Evolutionary conservation across 768 basidiomycete species (phyloP).

Genomic region (Leccinum sublutescens): DNA sequence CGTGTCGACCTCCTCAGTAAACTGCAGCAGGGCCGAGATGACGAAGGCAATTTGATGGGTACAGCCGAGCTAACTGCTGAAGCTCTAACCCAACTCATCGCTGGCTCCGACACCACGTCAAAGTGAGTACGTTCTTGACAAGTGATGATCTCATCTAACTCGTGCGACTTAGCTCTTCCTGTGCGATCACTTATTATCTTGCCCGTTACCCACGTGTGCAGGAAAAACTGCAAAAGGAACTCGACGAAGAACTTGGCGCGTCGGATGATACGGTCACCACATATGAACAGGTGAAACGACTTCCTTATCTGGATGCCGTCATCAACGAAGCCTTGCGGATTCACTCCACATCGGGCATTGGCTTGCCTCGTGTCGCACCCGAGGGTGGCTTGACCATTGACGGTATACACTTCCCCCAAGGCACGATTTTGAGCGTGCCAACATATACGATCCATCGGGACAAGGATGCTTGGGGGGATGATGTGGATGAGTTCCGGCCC

Average conservation of each 20-base stretch:
- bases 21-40: slow-evolving; percentile 75
- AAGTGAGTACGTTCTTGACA: slow-evolving; percentile 51
- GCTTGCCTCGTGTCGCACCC: slow-evolving; percentile 78
- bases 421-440: slow-evolving; percentile 77
- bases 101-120: slow-evolving; percentile 90
- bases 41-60: slow-evolving; percentile 76
- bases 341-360: slow-evolving; percentile 81
- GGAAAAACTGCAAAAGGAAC: slow-evolving; percentile 71
- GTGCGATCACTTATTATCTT: slow-evolving; percentile 85
- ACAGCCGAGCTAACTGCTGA: slow-evolving; percentile 86
- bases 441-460: slow-evolving; percentile 84
- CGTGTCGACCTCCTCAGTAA: slow-evolving; percentile 80
- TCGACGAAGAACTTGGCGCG: slow-evolving; percentile 56
- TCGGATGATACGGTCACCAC: slow-evolving; percentile 62
- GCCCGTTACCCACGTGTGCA: slow-evolving; percentile 65
- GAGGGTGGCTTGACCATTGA: slow-evolving; percentile 65
- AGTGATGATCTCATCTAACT: neutral
- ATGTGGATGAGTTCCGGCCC: slow-evolving; percentile 70
- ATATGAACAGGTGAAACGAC: slow-evolving; percentile 65
- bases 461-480: slow-evolving; percentile 69
- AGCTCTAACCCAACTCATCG: slow-evolving; percentile 81
- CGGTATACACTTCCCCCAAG: slow-evolving; percentile 60
- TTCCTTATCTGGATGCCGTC: slow-evolving; percentile 82
- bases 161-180: slow-evolving; percentile 62
- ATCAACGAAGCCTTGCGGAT: slow-evolving; percentile 84